phyloP scores from a whole-genome alignment of 768 basidiomycete genomes.

The Leucosporidium yakuticum region DNA sequence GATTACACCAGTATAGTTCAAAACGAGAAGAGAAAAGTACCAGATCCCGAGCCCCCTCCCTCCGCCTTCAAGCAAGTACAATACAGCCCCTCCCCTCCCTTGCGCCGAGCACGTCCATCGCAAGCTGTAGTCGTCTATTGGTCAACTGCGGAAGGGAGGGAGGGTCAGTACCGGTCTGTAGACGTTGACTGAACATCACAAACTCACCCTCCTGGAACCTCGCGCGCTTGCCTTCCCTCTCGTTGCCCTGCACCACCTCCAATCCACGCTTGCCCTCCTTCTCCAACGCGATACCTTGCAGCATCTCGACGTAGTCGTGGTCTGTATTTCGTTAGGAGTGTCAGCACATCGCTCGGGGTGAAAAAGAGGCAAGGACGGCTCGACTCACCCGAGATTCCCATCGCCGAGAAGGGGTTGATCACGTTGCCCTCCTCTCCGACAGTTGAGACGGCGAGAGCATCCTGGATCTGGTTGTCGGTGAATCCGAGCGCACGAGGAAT shows the following conservation, averaged over 20 bases:
- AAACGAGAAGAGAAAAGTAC: no score
- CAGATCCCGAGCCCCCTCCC: no score
- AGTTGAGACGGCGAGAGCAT: constrained; percentile 37
- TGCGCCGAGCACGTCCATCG: no score
- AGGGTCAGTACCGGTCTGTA: no score
- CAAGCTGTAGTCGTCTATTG: no score
- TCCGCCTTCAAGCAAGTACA: no score
- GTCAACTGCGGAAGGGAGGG: no score
- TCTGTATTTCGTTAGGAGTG: constrained; percentile 44
- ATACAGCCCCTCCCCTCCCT: no score
- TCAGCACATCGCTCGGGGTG: no score
- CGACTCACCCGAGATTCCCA: constrained; percentile 62
- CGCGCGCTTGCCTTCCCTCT: constrained; percentile 43
- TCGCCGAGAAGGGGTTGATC: constrained; percentile 73
- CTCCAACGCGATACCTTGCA: constrained; percentile 62
- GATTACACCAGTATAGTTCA: no score
- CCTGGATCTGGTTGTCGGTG: constrained; percentile 48
- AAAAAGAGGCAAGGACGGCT: no score
- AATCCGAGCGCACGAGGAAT: constrained; percentile 63
- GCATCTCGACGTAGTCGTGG: constrained; percentile 74
- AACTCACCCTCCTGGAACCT: constrained; percentile 47
- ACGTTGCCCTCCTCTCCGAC: constrained; percentile 14
- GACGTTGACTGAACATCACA: constrained; percentile 11
- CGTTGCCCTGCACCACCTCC: constrained; percentile 30
- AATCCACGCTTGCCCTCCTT: constrained; percentile 39